Evolutionary conservation across 2,329 filamentous ascomycete species (phyloP).

Genomic region (Verticillium nubilum): DNA sequence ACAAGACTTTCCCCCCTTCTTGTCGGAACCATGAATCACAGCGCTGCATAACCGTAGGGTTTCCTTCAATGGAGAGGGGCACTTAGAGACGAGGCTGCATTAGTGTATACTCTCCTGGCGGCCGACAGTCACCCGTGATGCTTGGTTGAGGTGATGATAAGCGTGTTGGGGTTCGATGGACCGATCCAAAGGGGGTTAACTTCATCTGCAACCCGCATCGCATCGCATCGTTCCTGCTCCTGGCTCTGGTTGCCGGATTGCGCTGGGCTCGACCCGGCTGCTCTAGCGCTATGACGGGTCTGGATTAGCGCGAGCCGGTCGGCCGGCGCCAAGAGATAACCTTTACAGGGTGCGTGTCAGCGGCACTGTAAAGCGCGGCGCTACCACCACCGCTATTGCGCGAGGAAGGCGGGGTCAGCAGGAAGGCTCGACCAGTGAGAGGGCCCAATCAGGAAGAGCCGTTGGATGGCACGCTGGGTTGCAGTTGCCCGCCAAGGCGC

Average conservation of each 20-base stretch:
- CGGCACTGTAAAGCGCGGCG: slow-evolving; percentile 1
- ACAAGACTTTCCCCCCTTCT: neutral
- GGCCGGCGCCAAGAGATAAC: slow-evolving; percentile 2
- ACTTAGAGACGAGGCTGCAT: neutral
- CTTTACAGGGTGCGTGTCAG: neutral
- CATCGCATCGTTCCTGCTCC: neutral
- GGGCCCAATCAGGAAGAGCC: neutral
- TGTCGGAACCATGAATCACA: neutral
- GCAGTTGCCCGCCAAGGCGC: neutral
- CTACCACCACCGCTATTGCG: neutral
- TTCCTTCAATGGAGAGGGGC: neutral
- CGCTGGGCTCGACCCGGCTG: neutral
- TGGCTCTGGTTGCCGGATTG: neutral
- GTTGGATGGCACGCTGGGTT: neutral
- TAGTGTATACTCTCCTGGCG: neutral
- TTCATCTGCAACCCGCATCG: neutral
- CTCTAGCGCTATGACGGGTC: neutral
- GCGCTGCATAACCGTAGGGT: neutral
- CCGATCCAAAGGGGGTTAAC: neutral
- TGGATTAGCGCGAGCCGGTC: neutral
- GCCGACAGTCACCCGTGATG: neutral
- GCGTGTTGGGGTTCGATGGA: neutral
- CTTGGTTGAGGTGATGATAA: neutral
- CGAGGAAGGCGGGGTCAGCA: slow-evolving; percentile 1
- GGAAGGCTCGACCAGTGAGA: neutral